Conservation (phyloP, 2,329 filamentous ascomycete genomes). For the Lasiodiplodia sp. region DNA sequence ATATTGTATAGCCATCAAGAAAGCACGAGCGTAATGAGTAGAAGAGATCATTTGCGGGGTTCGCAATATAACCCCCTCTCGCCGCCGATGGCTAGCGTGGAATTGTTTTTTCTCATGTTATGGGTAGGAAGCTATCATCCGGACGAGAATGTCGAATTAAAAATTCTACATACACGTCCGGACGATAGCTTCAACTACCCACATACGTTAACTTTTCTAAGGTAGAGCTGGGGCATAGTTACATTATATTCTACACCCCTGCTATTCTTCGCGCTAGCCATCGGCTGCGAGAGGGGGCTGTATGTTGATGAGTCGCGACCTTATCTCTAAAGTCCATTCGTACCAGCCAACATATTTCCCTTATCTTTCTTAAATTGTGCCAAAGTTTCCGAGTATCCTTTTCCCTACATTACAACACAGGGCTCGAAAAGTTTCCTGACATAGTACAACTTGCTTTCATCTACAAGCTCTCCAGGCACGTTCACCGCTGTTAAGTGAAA, state of each 20-base stretch:
- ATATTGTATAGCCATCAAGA: neutral
- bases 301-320: neutral
- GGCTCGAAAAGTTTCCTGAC: neutral
- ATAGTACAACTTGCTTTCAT: neutral
- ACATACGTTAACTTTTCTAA: too few species aligned
- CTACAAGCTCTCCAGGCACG: neutral
- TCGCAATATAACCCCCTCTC: neutral
- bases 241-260: too few species aligned
- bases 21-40: slow-evolving; percentile 1
- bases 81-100: too few species aligned
- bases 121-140: too few species aligned
- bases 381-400: neutral
- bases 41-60: neutral
- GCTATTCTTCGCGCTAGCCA: too few species aligned
- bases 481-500: neutral
- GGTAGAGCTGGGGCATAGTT: too few species aligned
- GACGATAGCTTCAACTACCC: too few species aligned
- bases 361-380: neutral
- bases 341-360: neutral
- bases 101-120: too few species aligned
- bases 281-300: too few species aligned
- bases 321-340: neutral
- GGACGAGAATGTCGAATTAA: too few species aligned
- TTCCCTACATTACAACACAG: neutral
- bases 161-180: too few species aligned